These are phyloP conservation scores for Pseudogymnoascus sp. DNA, from an alignment of 2,329 filamentous ascomycete species.

Conservation along the genomic window DNA sequence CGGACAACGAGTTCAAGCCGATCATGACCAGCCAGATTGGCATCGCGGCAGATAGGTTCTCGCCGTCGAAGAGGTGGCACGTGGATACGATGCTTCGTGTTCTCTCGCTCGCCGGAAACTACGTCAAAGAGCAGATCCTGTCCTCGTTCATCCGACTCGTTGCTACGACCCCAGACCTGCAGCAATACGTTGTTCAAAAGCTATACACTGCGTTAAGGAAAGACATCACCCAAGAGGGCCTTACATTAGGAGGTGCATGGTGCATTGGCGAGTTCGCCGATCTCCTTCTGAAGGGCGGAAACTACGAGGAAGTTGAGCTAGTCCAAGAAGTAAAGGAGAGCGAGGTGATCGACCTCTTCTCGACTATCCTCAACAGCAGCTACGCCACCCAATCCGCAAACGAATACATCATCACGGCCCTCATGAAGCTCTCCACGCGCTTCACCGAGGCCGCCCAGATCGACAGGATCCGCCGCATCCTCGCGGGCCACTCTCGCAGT, in stretches of 20 bases:
- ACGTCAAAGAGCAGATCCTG: conserved; percentile 94
- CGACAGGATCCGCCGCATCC: conserved; percentile 72
- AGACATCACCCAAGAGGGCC: conserved; percentile 93
- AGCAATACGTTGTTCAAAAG: conserved; percentile 95
- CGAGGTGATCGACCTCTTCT: conserved; percentile 89
- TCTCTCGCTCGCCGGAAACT: conserved; percentile 87
- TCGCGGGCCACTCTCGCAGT: conserved; percentile 73
- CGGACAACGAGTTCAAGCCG: conserved; percentile 97
- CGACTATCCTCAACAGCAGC: conserved; percentile 84
- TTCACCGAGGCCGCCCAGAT: conserved; percentile 78
- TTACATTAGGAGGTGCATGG: conserved; percentile 91
- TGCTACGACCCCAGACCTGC: conserved; percentile 86
- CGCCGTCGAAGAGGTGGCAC: conserved; percentile 97
- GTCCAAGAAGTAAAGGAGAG: conserved; percentile 74
- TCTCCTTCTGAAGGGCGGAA: conserved; percentile 75
- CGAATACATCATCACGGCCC: conserved; percentile 90
- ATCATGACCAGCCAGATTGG: conserved; percentile 98
- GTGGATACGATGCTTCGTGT: conserved; percentile 96
- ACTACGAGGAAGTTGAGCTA: conserved; percentile 90
- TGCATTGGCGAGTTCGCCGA: conserved; percentile 97
- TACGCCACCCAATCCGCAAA: conserved; percentile 87
- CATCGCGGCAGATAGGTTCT: conserved; percentile 89
- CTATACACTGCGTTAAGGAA: conserved; percentile 85
- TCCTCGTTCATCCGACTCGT: conserved; percentile 95
- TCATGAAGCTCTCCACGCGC: conserved; percentile 90